These are phyloP conservation scores for Leucogyrophana mollusca DNA, from an alignment of 768 basidiomycete genomes.

Conservation along the genomic window DNA sequence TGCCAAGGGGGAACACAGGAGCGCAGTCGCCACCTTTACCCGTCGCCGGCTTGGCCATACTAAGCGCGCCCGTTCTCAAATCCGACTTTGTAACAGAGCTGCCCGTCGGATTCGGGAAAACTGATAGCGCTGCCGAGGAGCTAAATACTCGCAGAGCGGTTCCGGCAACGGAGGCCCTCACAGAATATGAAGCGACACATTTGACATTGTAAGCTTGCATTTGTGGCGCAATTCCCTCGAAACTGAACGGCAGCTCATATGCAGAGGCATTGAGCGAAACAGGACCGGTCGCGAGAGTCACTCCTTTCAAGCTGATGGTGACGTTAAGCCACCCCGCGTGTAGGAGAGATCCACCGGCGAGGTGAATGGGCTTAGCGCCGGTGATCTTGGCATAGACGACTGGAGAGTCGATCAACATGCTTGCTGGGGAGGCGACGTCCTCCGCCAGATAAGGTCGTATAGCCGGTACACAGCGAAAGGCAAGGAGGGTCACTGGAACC, in stretches of 20 bases:
- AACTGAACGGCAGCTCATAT: slow-evolving; percentile 47
- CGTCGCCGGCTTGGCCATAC: slow-evolving; percentile 47
- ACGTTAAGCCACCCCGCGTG: slow-evolving; percentile 31
- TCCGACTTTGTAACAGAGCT: slow-evolving; percentile 66
- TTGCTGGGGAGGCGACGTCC: slow-evolving; percentile 41
- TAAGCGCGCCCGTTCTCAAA: slow-evolving; percentile 55
- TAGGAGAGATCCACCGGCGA: slow-evolving; percentile 15
- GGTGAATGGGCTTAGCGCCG: slow-evolving; percentile 42
- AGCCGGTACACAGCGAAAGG: slow-evolving; percentile 57
- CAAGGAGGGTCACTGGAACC: slow-evolving; percentile 41
- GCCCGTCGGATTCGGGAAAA: slow-evolving; percentile 48
- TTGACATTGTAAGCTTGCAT: slow-evolving; percentile 26
- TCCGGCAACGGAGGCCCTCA: slow-evolving; percentile 36
- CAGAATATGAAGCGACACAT: slow-evolving; percentile 25
- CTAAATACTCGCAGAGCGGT: slow-evolving; percentile 39
- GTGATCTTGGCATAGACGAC: slow-evolving; percentile 47
- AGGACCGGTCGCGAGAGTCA: slow-evolving; percentile 36
- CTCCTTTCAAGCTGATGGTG: slow-evolving; percentile 46
- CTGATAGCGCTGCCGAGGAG: slow-evolving; percentile 43
- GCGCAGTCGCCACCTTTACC: slow-evolving; percentile 50
- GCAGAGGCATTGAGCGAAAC: slow-evolving; percentile 55
- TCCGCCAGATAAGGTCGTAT: slow-evolving; percentile 60
- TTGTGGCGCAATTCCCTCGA: slow-evolving; percentile 44
- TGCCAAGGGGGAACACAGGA: slow-evolving; percentile 48
- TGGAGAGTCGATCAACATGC: slow-evolving; percentile 52